Percentiles rank a stretch among this genome's conserved stretches.
Conservation (phyloP, 228 moss, liverwort and hornwort species). For the Sphagnum magellanicum region DNA sequence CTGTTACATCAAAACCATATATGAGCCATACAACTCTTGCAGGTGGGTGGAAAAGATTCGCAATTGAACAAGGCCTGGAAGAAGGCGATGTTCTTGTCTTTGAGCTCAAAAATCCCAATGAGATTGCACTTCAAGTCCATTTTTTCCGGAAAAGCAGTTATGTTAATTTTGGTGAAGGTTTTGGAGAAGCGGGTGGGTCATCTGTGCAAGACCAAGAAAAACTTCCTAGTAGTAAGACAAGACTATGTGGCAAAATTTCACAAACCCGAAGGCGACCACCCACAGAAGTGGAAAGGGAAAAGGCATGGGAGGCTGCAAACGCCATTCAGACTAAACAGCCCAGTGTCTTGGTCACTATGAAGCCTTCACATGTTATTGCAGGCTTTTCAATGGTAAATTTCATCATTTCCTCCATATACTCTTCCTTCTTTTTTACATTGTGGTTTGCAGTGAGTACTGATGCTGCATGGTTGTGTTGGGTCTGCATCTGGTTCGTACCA, state of each 20-base stretch:
- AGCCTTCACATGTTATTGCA: constrained; percentile 52
- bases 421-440: no score
- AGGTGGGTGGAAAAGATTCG: neutral
- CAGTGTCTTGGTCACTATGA: constrained; percentile 29
- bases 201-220: neutral
- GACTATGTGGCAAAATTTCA: neutral
- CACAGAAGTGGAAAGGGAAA: constrained; percentile 43
- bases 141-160: neutral
- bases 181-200: neutral
- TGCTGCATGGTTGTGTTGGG: neutral
- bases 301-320: constrained; percentile 36
- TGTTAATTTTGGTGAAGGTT: neutral
- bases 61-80: neutral
- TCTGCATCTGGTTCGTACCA: constrained; percentile 3
- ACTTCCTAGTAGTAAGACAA: neutral
- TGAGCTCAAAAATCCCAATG: neutral
- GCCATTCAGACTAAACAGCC: constrained; percentile 52
- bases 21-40: neutral
- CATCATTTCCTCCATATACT: no score
- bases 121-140: neutral
- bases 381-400: constrained; percentile 49
- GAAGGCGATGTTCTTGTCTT: constrained; percentile 2
- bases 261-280: constrained; percentile 13
- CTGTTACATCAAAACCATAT: neutral
- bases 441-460: neutral